Conservation (phyloP, 2,329 filamentous ascomycete species). For the Ramularia collo-cygni region DNA sequence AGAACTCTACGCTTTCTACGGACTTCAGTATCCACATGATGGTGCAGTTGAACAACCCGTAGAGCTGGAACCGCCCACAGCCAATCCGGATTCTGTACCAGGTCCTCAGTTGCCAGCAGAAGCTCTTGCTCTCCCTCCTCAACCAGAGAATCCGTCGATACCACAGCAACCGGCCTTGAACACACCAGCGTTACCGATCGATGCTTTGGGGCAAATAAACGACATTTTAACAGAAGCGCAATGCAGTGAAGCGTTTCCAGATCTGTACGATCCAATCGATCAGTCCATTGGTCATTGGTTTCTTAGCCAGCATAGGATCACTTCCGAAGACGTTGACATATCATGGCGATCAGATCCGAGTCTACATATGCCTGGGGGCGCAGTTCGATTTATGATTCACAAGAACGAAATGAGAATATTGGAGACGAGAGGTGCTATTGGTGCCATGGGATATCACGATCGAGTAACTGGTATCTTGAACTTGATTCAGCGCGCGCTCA, state of each 20-base stretch:
- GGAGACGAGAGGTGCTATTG: slow-evolving; percentile 12
- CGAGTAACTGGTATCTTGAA: slow-evolving; percentile 10
- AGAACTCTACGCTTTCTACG: too few species aligned
- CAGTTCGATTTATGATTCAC: slow-evolving; percentile 15
- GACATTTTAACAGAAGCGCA: slow-evolving; percentile 15
- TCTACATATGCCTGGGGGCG: slow-evolving; percentile 6
- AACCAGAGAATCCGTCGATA: not conserved
- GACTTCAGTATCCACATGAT: not conserved
- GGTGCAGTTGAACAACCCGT: not conserved
- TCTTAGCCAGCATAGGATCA: slow-evolving; percentile 8
- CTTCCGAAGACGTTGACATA: slow-evolving; percentile 12
- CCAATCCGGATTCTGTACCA: not conserved
- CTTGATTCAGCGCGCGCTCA: slow-evolving; percentile 14
- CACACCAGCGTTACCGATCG: not conserved
- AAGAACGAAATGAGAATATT: slow-evolving; percentile 16
- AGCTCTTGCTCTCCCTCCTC: not conserved
- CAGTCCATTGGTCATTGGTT: slow-evolving; percentile 25
- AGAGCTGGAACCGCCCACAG: not conserved
- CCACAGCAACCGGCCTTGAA: not conserved
- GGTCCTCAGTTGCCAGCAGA: not conserved
- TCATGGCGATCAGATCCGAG: slow-evolving; percentile 24
- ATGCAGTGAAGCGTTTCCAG: slow-evolving; percentile 47
- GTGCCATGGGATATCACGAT: slow-evolving; percentile 7
- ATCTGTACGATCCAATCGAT: slow-evolving; percentile 38
- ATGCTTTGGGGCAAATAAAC: not conserved